Evolutionary conservation across 169 alveolate genomes (phyloP).

Genomic region (Plasmodium inui): DNA sequence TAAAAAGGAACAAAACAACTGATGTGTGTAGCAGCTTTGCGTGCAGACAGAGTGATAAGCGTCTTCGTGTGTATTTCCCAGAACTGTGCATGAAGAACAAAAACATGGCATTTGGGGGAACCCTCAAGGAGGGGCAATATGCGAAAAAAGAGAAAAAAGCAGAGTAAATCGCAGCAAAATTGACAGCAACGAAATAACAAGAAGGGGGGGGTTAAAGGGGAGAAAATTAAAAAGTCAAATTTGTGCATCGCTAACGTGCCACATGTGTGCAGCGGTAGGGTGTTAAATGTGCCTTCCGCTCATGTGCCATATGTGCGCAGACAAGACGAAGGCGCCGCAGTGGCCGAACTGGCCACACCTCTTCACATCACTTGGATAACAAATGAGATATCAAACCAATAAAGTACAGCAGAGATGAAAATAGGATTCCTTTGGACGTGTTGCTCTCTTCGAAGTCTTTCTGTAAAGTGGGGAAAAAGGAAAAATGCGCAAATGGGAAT

Average conservation of each 20-base stretch:
- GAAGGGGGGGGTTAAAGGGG: not conserved
- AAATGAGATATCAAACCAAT: constrained; percentile 71
- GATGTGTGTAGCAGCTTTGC: not conserved
- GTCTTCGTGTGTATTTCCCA: not conserved
- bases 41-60: not conserved
- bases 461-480: constrained; percentile 19
- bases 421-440: constrained; percentile 64
- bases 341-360: not conserved
- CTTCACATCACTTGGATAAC: constrained; percentile 30
- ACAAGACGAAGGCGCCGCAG: not conserved
- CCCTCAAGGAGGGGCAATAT: not conserved
- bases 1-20: constrained; percentile 49
- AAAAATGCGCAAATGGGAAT: not conserved
- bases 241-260: not conserved
- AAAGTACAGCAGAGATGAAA: constrained; percentile 51
- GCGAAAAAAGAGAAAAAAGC: not conserved
- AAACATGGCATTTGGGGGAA: not conserved
- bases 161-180: not conserved
- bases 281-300: not conserved
- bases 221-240: constrained; percentile 10
- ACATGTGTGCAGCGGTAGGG: constrained; percentile 18
- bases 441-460: constrained; percentile 51
- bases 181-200: not conserved
- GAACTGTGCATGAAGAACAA: constrained; percentile 14
- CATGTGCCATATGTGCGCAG: not conserved